Evolutionary conservation across 768 basidiomycete genomes (phyloP).

Genomic region (Cystofilobasidium bisporidii): DNA sequence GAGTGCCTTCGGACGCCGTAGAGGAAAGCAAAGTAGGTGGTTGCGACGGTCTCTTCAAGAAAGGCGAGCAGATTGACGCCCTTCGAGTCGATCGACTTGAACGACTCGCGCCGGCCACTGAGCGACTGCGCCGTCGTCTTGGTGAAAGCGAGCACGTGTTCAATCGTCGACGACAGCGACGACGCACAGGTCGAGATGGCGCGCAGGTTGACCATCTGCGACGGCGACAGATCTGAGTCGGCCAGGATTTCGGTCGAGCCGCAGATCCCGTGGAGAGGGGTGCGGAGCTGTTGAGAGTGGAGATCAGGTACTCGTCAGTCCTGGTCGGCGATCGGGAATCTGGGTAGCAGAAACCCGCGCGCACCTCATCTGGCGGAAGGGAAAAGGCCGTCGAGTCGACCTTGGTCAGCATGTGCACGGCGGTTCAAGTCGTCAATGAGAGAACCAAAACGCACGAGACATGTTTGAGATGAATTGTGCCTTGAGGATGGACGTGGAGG

Average conservation of each 20-base stretch:
- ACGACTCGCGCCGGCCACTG: neutral
- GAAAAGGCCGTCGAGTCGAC: no score
- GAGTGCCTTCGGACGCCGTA: neutral
- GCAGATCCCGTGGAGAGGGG: constrained; percentile 76
- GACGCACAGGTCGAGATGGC: constrained; percentile 89
- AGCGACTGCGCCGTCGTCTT: constrained; percentile 60
- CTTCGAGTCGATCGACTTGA: constrained; percentile 34
- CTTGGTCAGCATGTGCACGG: no score
- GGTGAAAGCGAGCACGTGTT: constrained; percentile 90
- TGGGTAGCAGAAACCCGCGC: no score
- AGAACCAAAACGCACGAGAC: constrained; percentile 45
- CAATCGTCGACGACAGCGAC: constrained; percentile 86
- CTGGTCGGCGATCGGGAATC: no score
- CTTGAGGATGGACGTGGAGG: neutral
- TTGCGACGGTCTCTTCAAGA: neutral
- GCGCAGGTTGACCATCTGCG: constrained; percentile 74
- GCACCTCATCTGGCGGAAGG: constrained; percentile 4
- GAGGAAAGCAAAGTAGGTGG: neutral
- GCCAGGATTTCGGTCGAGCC: constrained; percentile 80
- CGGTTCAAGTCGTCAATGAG: neutral
- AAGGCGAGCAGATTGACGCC: neutral
- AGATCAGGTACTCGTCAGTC: constrained; percentile 17
- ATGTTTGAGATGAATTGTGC: constrained; percentile 54
- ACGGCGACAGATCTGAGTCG: constrained; percentile 67
- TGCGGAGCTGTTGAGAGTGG: constrained; percentile 41